Evolutionary conservation across 1,139 yeast species (phyloP).

Genomic region (Scheffersomyces illinoinensis): DNA sequence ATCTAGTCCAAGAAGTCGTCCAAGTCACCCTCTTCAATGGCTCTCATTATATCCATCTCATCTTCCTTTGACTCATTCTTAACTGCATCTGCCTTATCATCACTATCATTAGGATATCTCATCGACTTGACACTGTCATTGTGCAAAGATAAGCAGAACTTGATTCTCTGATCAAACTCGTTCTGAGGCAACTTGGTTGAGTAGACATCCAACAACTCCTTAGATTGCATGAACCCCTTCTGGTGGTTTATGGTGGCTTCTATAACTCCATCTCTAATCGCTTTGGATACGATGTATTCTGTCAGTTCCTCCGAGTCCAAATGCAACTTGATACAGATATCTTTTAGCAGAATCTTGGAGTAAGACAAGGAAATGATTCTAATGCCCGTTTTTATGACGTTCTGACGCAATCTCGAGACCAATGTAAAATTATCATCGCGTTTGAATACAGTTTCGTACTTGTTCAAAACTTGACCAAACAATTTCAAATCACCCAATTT

Average conservation of each 20-base stretch:
- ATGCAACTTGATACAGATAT: slow-evolving; percentile 84
- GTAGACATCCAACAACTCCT: slow-evolving; percentile 82
- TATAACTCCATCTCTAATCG: slow-evolving; percentile 96
- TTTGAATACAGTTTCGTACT: slow-evolving; percentile 62
- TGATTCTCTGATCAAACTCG: slow-evolving; percentile 90
- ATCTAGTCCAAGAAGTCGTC: slow-evolving; percentile 50
- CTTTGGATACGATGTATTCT: slow-evolving; percentile 94
- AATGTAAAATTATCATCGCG: slow-evolving; percentile 83
- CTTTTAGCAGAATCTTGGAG: slow-evolving; percentile 87
- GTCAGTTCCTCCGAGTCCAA: slow-evolving; percentile 94
- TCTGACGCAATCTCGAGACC: slow-evolving; percentile 88
- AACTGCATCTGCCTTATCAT: slow-evolving; percentile 29
- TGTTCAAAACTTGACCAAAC: slow-evolving; percentile 72
- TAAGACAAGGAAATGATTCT: slow-evolving; percentile 90
- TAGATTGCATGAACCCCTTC: slow-evolving; percentile 88
- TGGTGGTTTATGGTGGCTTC: slow-evolving; percentile 94
- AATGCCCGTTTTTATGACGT: slow-evolving; percentile 97
- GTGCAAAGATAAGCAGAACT: slow-evolving; percentile 86
- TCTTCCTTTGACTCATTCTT: slow-evolving; percentile 36
- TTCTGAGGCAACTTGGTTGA: slow-evolving; percentile 85
- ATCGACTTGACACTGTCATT: slow-evolving; percentile 93
- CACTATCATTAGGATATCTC: slow-evolving; percentile 73
- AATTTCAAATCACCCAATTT: slow-evolving; percentile 85
- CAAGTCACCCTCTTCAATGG: slow-evolving; percentile 51
- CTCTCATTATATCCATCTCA: slow-evolving; percentile 47